Evolutionary conservation across 352 stramenopile species (phyloP), one percentile per base, ranked within the genome.

Genomic region (Phytophthora quininea): DNA sequence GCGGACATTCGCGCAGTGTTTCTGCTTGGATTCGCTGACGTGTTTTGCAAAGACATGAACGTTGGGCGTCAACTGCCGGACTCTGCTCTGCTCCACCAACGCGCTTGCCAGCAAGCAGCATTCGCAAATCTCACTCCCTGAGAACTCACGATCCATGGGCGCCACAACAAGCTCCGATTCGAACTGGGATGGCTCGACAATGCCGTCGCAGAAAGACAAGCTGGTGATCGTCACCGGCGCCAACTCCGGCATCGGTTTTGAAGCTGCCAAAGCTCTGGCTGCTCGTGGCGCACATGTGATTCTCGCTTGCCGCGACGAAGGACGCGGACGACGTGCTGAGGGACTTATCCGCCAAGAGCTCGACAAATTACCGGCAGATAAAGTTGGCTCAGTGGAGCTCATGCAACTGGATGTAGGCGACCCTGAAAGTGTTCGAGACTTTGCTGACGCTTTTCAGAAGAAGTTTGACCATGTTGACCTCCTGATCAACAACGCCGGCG

Each of bases 231-330:
- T 96, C 27, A 95, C 86, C 0, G 86, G 88, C 32, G 69, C 64
- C 47, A 95, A 93, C 67, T 89, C 85, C 6, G 87, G 87, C 14
- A 89, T 96, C 62, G 89, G 89, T 15, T 92, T 82, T 54, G 82
- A 87, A 68, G 82, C 83, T 8, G 79, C 86, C 33, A 67, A 70
- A 57, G 63, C 62, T 14, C 64, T 97, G 27, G 87, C 80, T 4
- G 54, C 71, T 29, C 74, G 88, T 43, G 84, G 81, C 38, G 89
- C 79, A 30, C 50, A 86, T 19, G 88, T 97, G 24, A 76, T 95
- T 53, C 61, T 96, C 24, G 89, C 86, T 1, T 93, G 87, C 61
- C 86, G 90, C 27, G 92, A 77, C 40, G 71, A 81, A 47, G 54
- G 40, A 2, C 67, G 75, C 0, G 78, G 69, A 7, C 61, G 43